Percentiles rank a stretch among this genome's conserved stretches.
phyloP scores from a whole-genome alignment of 345 rosid species.

The Brassica nigra region DNA sequence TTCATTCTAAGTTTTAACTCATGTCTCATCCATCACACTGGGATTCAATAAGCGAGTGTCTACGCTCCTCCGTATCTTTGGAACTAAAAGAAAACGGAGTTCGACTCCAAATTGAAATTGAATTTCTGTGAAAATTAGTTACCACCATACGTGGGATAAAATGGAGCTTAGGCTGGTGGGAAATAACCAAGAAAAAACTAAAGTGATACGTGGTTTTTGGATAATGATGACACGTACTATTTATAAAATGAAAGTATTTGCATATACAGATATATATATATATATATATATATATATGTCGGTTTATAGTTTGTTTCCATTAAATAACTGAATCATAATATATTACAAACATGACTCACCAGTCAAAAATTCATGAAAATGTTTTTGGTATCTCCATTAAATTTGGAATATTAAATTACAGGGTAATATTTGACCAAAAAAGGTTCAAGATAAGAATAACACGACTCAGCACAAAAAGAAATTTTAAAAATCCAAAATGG shows the following conservation, averaged over 20 bases:
- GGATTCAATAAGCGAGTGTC: not conserved
- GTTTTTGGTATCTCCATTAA: not conserved
- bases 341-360: not conserved
- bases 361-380: not conserved
- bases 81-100: not conserved
- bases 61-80: not conserved
- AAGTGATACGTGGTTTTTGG: constrained; percentile 2
- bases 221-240: constrained; percentile 13
- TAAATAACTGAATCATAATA: not conserved
- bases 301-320: not conserved
- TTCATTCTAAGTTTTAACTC: not conserved
- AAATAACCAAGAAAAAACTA: not conserved
- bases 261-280: not conserved
- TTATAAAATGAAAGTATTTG: not conserved
- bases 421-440: not conserved
- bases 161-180: too few relatives aligned
- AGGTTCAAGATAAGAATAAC: not conserved
- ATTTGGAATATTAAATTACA: not conserved
- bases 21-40: not conserved
- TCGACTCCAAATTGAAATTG: not conserved
- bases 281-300: not conserved
- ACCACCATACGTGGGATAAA: not conserved
- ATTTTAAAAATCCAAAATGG: not conserved
- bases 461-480: not conserved
- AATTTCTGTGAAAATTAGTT: not conserved